Evolutionary conservation across 1,284 basidiomycete genomes (phyloP).

Genomic region (Earliella scabrosa): DNA sequence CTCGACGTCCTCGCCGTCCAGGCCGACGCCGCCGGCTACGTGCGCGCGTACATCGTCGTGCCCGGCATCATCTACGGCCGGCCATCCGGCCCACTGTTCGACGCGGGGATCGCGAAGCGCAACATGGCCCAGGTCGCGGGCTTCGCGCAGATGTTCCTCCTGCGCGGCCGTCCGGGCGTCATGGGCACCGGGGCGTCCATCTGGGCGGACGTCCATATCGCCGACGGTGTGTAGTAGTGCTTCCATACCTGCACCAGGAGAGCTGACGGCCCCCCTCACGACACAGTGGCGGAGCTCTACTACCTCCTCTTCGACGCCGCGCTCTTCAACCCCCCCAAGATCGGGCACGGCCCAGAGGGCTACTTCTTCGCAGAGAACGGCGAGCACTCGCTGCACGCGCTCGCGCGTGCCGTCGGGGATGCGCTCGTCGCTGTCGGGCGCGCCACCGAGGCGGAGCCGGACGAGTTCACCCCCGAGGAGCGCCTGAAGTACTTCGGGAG

Average conservation of each 20-base stretch:
- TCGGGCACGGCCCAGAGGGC: constrained; percentile 46
- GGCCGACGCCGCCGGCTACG: constrained; percentile 46
- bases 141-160: constrained; percentile 34
- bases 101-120: constrained; percentile 40
- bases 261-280: too few relatives aligned
- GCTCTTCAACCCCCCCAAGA: constrained; percentile 10
- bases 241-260: too few relatives aligned
- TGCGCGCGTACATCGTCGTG: constrained; percentile 40
- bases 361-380: constrained; percentile 53
- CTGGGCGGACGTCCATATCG: constrained; percentile 34
- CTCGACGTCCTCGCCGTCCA: constrained; percentile 45
- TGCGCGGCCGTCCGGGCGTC: constrained; percentile 38
- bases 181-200: constrained; percentile 33
- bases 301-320: constrained; percentile 17
- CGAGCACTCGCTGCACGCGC: constrained; percentile 41
- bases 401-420: constrained; percentile 42
- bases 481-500: constrained; percentile 24
- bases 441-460: constrained; percentile 26
- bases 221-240: too few relatives aligned
- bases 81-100: constrained; percentile 37
- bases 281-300: constrained; percentile 24
- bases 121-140: constrained; percentile 41
- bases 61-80: constrained; percentile 46
- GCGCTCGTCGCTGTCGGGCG: constrained; percentile 35
- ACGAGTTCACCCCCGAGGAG: constrained; percentile 33